Base-by-base conservation (phyloP, 108 stramenopile species). In the Pseudonitzschia delicatissima region DNA sequence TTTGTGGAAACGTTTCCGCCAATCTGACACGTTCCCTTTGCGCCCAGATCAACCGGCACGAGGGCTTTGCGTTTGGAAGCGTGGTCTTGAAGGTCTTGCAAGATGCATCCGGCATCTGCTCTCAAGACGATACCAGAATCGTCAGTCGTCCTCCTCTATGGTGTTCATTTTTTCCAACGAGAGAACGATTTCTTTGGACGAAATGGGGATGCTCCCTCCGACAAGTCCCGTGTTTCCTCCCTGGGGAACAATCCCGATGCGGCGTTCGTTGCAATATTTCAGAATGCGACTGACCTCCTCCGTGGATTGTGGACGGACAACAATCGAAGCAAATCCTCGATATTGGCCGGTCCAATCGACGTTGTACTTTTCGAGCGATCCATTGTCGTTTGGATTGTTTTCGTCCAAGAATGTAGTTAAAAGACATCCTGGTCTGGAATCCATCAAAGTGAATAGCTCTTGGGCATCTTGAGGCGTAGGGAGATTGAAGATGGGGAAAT, bases 191-290 rank as follows among this genome's bases (percentile, higher is more conserved):
- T 98, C 96, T 34, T 28, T 9, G n/a, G 31, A 31, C n/a, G 36
- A 28, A 18, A 68, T 61, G 3, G 45, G 40, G 0, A 97, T 87
- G 57, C 84, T 73, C 6, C 97, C 98, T 13, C 98, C 97, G 3
- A 97, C 97, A 15, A 99, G 70, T 0, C 97, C 94, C 15, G 98
- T 98, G 51, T 98, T 98, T 28, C 98, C 98, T 27, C 89, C 96
- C 65, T 97, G 97, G 0, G 96, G 91, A 13, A 96, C 95, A 4
- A 99, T 80, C 0, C 87, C 80, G 12, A 99, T 67, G 17, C 60
- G 45, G 28, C 81, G 63, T 27, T 77, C 67, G 68, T 91, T 37
- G 73, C 97, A 99, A 68, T 97, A 94, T 48, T 55, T n/a, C 17
- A 99, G 58, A 17, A 99, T 78, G n/a, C 66, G 65, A 21, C 90